phyloP scores from a whole-genome alignment of 768 basidiomycete genomes.

The Mycena metata region DNA sequence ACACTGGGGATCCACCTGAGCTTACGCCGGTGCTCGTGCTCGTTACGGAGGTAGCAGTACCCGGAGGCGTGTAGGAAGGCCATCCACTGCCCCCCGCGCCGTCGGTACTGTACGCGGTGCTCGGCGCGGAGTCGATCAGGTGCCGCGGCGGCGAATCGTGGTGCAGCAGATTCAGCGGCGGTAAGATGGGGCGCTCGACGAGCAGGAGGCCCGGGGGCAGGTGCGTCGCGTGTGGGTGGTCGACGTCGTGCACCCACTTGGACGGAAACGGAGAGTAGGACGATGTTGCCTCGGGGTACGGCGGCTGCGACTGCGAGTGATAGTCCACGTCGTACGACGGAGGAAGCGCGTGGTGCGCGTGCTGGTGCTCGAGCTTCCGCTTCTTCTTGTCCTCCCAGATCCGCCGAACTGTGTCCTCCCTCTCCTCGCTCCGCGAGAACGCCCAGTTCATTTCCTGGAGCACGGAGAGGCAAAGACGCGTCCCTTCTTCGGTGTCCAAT shows the following conservation, averaged over 20 bases:
- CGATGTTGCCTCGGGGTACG: conserved; percentile 39
- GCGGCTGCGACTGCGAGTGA: conserved; percentile 36
- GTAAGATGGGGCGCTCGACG: conserved; percentile 61
- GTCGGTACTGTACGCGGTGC: conserved; percentile 62
- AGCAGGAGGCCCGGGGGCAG: conserved; percentile 29
- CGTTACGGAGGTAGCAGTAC: conserved; percentile 65
- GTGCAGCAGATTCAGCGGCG: conserved; percentile 57
- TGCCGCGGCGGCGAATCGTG: conserved; percentile 49
- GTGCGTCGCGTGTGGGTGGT: conserved; percentile 15
- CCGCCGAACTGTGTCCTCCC: conserved; percentile 70
- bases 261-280: conserved; percentile 34
- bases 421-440: conserved; percentile 80
- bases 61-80: conserved; percentile 75
- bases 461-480: conserved; percentile 75
- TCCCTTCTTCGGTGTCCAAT: conserved; percentile 58
- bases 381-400: conserved; percentile 63
- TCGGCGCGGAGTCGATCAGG: conserved; percentile 64
- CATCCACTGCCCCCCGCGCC: conserved; percentile 65
- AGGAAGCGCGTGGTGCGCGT: conserved; percentile 36
- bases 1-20: conserved; percentile 58
- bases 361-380: conserved; percentile 42
- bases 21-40: conserved; percentile 58
- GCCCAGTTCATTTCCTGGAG: conserved; percentile 89
- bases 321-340: conserved; percentile 32
- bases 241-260: conserved; percentile 38